These are phyloP conservation scores for Porcisia deanei DNA, from an alignment of 208 protist genomes.

Conservation along the genomic window DNA sequence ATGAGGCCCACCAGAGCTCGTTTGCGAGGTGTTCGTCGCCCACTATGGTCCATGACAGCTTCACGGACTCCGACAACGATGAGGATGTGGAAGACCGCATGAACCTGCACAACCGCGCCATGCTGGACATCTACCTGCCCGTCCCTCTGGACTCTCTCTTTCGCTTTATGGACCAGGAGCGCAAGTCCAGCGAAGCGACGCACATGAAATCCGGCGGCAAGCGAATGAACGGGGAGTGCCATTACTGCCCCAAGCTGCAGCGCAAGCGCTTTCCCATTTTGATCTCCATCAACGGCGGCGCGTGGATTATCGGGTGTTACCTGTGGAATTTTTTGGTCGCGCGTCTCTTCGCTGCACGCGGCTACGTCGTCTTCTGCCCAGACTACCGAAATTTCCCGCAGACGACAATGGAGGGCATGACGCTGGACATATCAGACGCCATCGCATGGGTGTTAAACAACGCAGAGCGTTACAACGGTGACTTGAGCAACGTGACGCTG, in stretches of 20 bases:
- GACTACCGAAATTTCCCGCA: conserved; percentile 94
- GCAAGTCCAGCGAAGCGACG: conserved; percentile 24
- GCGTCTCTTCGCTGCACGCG: conserved; percentile 63
- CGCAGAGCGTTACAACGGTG: conserved; percentile 85
- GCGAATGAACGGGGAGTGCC: neutral
- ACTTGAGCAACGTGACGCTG: conserved; percentile 76
- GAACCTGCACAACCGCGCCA: conserved; percentile 83
- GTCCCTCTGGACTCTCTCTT: conserved; percentile 71
- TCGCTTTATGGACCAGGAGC: conserved; percentile 64
- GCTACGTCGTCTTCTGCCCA: conserved; percentile 89
- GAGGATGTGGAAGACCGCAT: conserved; percentile 77
- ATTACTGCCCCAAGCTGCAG: conserved; percentile 18
- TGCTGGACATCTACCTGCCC: conserved; percentile 84
- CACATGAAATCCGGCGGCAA: neutral
- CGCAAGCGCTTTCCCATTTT: conserved; percentile 75
- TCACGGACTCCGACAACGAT: conserved; percentile 38
- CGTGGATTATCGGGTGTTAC: conserved; percentile 81
- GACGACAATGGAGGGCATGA: conserved; percentile 90
- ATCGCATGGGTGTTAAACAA: conserved; percentile 87
- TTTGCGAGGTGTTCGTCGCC: neutral
- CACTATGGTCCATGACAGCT: conserved; percentile 6
- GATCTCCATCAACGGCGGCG: conserved; percentile 76
- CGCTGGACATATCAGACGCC: conserved; percentile 85
- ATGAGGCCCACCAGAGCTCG: conserved; percentile 11
- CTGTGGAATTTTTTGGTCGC: conserved; percentile 75